Evolutionary conservation across 345 rosid species (phyloP).

Genomic region (Rhodamnia argentea): DNA sequence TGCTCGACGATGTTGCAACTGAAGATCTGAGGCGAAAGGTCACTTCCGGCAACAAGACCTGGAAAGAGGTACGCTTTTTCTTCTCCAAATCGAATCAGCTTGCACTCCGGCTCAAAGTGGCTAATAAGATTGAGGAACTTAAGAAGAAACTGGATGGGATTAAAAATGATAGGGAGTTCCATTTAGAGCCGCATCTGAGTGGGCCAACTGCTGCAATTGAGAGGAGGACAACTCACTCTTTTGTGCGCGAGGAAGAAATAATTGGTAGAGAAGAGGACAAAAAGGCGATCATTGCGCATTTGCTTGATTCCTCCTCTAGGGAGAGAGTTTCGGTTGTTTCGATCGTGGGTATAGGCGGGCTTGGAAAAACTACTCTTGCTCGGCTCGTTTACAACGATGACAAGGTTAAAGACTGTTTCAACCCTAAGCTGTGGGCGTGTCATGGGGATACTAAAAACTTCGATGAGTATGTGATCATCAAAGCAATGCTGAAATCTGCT

Average conservation of each 20-base stretch:
- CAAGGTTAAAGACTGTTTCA: background rate
- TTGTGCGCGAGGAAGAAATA: too few species aligned
- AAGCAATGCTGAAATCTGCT: background rate
- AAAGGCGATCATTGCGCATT: background rate
- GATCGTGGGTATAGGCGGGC: conserved; percentile 20
- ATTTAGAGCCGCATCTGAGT: too few species aligned
- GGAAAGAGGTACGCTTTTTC: background rate
- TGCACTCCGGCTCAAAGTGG: too few species aligned
- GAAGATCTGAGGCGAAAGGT: background rate
- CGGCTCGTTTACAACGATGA: conserved; percentile 13
- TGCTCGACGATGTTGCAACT: conserved; percentile 6
- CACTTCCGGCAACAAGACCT: background rate
- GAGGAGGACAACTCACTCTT: too few species aligned
- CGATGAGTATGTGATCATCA: background rate
- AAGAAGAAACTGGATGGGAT: too few species aligned
- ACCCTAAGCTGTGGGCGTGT: conserved; percentile 19
- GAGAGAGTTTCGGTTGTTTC: conserved; percentile 8
- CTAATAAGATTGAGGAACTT: too few species aligned
- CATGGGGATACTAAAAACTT: background rate
- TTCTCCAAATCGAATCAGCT: background rate
- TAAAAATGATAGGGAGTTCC: too few species aligned
- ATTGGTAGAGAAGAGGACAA: conserved; percentile 14
- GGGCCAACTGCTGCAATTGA: too few species aligned
- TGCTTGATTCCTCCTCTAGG: background rate
- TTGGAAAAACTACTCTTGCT: conserved; percentile 35